Base-by-base conservation (phyloP, 2,329 filamentous ascomycete genomes). In the Cercospora zeae-maydis region DNA sequence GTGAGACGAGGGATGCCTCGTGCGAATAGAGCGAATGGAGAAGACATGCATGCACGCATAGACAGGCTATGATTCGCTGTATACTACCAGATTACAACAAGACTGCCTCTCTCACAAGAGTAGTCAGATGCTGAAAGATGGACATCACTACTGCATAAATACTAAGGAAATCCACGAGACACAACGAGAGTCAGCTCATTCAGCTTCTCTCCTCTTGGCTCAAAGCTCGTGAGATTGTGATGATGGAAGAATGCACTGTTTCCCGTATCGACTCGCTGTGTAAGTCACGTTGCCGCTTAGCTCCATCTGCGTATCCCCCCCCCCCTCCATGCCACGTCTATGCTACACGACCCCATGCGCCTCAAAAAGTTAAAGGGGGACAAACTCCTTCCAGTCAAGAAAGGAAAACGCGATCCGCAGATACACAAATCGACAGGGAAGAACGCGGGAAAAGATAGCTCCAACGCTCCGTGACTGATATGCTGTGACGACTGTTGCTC, bases 31-130 rank as follows among this genome's bases (percentile, higher is more conserved):
- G 24, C 19, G 49, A 52, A 6, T 19, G 49, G 9, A 13, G 49
- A 7, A 52, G 14, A 52, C 24, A 14, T 33, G 45, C 24, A 19
- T 30, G 36, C 51, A 54, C 30, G 37, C 51, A 61, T 61, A 33
- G 51, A 61, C 49, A 9, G 51, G 42, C 36, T 61, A 37, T 36
- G 54, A 62, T 63, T 63, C 58, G 61, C 64, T 66, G 64, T 66
- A 61, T 30, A 61, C 37, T 61, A 61, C 51, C 36, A 49, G n/a
- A 21, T 30, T 37, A 56, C 51, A 30, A 39, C 59, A 36, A 8
- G 42, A 27, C 11, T 14, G 5, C 11, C 42, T 5, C 24, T 24
- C 37, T 45, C 19, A 10, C 1, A 24, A 45, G 42, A 30, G 42
- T 13, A n/a, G 13, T 27, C 24, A 27, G 13, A 14, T 14, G 24